Evolutionary conservation across 306 rosid genomes (phyloP), one percentile per base, ranked within the genome.

Genomic region (Pyrus bretschneideri): DNA sequence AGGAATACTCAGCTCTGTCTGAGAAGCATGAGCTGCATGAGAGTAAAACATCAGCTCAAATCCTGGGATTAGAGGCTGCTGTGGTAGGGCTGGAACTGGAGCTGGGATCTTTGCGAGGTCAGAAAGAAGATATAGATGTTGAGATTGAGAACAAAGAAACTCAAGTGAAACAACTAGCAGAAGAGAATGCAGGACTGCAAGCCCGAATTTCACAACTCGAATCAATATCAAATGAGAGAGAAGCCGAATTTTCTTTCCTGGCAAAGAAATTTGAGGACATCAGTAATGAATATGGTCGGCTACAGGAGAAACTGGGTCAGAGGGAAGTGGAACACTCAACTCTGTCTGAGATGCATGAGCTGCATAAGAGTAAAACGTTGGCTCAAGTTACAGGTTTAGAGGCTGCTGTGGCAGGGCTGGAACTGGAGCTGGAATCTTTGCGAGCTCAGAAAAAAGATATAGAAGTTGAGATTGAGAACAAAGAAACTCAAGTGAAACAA

Each of bases 191-290:
- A 44, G 78, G 61, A 70, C 79, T 93, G 21, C 88, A 58, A 72
- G 80, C 80, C 78, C 91, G 58, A 74, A 80, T 88, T 85, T 81
- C 88, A 66, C 83, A 83, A 71, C 86, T 86, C 44, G 89, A 88
- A 86, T 65, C 27, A 29, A 79, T 75, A 74, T 82, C 69, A 29
- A 79, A 76, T 35, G 40, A 71, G 95, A 91, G 83, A 81, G 95
- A 85, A 81, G 76, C 83, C 31, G 90, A 85, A 69, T 81, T 88
- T 63, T 82, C 83, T 67, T 63, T 71, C 76, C 73, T 91, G 52
- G 31, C 6, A 54, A 91, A 81, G 81, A 83, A 80, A 80, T 77
- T 86, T 22, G 72, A 86, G 80, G 91, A 80, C 67, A 31, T 4
- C 75, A 1, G 13, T 7, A 31, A 2, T 69, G 89, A 89, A 67